Evolutionary conservation across 2,329 filamentous ascomycete genomes (phyloP).

Genomic region (Hypomyces rosellus): DNA sequence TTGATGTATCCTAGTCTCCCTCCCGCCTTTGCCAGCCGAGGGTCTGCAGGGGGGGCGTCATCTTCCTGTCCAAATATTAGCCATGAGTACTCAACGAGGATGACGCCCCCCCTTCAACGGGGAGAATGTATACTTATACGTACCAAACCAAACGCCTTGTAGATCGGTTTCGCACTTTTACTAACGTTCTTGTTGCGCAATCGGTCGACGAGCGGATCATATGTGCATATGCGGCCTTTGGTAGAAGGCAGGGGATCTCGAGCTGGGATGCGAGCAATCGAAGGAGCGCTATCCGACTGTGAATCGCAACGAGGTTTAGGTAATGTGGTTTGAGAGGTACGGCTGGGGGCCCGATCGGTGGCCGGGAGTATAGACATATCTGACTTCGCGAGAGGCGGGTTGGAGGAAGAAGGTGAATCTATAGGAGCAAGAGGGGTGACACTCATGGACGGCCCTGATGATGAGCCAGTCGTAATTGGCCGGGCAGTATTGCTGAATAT

Average conservation of each 20-base stretch:
- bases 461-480: constrained; percentile 34
- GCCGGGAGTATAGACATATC: constrained; percentile 48
- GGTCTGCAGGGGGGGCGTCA: constrained; percentile 73
- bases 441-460: constrained; percentile 37
- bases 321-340: constrained; percentile 20
- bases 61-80: constrained; percentile 67
- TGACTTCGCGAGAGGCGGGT: constrained; percentile 44
- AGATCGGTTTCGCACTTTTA: constrained; percentile 53
- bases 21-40: constrained; percentile 62
- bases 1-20: constrained; percentile 62
- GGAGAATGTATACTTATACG: constrained; percentile 44
- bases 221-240: constrained; percentile 53
- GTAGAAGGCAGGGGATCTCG: constrained; percentile 50
- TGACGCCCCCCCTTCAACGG: constrained; percentile 51
- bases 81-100: constrained; percentile 45
- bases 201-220: constrained; percentile 54
- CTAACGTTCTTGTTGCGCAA: constrained; percentile 43
- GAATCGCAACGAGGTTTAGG: constrained; percentile 24
- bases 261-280: constrained; percentile 42
- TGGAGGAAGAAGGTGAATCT: constrained; percentile 47
- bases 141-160: constrained; percentile 61
- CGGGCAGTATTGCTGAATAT: constrained; percentile 53
- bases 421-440: constrained; percentile 21
- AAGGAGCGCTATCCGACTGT: constrained; percentile 28
- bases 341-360: constrained; percentile 29